phyloP scores from a whole-genome alignment of 176 grass and related monocot species.

The Eragrostis nindensis region DNA sequence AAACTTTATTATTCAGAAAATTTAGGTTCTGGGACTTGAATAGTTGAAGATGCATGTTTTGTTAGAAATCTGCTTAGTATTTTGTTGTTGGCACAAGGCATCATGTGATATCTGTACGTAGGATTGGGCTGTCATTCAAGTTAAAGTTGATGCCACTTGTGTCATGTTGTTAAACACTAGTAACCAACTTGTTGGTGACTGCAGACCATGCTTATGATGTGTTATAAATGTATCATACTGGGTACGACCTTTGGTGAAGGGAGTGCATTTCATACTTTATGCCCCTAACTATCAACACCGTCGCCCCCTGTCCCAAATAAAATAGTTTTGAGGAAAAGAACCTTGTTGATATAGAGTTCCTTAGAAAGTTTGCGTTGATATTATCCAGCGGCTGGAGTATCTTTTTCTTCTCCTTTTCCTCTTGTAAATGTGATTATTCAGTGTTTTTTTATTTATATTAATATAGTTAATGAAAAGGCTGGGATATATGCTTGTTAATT shows the following conservation, averaged over 20 bases:
- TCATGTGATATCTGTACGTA: neutral
- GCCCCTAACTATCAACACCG: too few species aligned
- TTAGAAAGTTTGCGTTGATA: neutral
- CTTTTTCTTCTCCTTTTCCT: neutral
- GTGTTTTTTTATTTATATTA: neutral
- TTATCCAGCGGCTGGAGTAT: neutral
- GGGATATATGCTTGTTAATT: slow-evolving; percentile 9
- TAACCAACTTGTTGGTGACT: neutral
- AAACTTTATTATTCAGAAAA: neutral
- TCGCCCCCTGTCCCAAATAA: too few species aligned
- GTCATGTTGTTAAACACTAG: neutral
- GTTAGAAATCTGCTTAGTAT: neutral
- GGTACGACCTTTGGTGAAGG: neutral
- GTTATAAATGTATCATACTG: neutral
- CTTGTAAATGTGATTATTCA: neutral
- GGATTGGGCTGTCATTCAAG: neutral
- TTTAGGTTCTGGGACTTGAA: neutral
- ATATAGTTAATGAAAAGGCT: neutral
- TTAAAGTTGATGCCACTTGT: neutral
- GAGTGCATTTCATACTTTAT: too few species aligned
- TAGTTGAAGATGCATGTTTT: neutral
- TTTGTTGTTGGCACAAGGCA: neutral
- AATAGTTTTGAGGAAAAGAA: too few species aligned
- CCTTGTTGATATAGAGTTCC: too few species aligned
- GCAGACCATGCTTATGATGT: neutral